These are phyloP conservation scores for Chlorella variabilis DNA, from an alignment of 163 green algal species.

Conservation along the genomic window DNA sequence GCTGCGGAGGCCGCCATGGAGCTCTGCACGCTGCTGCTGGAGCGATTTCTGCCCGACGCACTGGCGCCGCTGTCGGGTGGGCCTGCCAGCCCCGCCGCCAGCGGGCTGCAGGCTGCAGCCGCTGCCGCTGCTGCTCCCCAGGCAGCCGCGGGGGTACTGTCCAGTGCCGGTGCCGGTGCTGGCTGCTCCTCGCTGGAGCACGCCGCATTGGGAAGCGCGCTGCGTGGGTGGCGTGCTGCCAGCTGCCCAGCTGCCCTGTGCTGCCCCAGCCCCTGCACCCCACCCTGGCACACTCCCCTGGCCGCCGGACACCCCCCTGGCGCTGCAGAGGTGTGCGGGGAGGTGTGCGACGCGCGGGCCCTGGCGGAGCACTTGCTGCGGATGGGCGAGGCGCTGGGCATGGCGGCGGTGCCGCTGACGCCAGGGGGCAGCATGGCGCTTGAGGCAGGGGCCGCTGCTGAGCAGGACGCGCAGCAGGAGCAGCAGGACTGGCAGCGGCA, in stretches of 20 bases:
- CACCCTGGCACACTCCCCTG: too few species aligned
- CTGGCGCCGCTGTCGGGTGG: slow-evolving; percentile 34
- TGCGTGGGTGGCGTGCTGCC: too few species aligned
- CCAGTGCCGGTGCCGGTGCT: too few species aligned
- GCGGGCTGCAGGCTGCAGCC: too few species aligned
- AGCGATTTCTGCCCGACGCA: slow-evolving; percentile 41
- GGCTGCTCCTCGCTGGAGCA: too few species aligned
- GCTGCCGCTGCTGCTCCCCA: too few species aligned
- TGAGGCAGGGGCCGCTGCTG: neutral
- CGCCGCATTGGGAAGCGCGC: too few species aligned
- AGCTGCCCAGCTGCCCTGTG: too few species aligned
- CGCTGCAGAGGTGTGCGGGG: slow-evolving; percentile 37
- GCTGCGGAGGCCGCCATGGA: slow-evolving; percentile 52
- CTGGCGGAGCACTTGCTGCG: slow-evolving; percentile 27
- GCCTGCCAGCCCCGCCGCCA: too few species aligned
- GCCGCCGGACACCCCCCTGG: too few species aligned
- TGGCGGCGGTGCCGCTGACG: slow-evolving; percentile 6
- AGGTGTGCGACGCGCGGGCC: neutral
- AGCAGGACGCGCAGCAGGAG: neutral
- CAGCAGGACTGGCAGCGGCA: neutral
- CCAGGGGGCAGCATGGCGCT: neutral
- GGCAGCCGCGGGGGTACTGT: too few species aligned
- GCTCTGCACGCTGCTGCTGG: slow-evolving; percentile 34
- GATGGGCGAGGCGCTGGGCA: slow-evolving; percentile 31
- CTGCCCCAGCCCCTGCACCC: too few species aligned